Evolutionary conservation across 495 filamentous ascomycete genomes (phyloP).

Genomic region (Neurospora hispaniola): DNA sequence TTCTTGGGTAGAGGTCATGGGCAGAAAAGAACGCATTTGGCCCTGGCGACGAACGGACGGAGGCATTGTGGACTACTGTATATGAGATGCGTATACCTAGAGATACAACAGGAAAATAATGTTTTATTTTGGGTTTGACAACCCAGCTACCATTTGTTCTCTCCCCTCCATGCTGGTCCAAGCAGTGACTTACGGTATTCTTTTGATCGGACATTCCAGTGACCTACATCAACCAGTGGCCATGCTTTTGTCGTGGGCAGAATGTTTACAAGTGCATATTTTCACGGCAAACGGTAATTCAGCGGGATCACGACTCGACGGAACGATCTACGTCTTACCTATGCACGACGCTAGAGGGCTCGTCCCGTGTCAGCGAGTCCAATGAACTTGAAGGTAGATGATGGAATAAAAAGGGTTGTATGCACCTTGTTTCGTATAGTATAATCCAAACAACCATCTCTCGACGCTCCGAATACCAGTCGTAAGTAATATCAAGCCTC

Average conservation of each 20-base stretch:
- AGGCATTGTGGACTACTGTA: not conserved
- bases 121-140: not conserved
- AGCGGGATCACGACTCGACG: not conserved
- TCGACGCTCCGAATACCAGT: not conserved
- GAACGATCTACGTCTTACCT: not conserved
- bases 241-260: not conserved
- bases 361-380: slow-evolving; percentile 1
- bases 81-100: not conserved
- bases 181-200: not conserved
- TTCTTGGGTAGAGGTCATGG: not conserved
- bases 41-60: not conserved
- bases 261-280: not conserved
- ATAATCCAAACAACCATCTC: not conserved
- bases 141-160: not conserved
- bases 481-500: not conserved
- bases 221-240: not conserved
- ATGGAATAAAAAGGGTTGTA: not conserved
- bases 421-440: slow-evolving; percentile 3
- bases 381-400: not conserved
- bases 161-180: not conserved
- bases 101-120: not conserved
- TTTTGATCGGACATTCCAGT: not conserved
- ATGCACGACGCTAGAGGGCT: not conserved
- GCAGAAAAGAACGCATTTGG: not conserved
- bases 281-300: not conserved